Percentiles rank a stretch among this genome's conserved stretches.
These are phyloP conservation scores for Nemania abortiva DNA, from an alignment of 2,329 filamentous ascomycete species.

Conservation along the genomic window DNA sequence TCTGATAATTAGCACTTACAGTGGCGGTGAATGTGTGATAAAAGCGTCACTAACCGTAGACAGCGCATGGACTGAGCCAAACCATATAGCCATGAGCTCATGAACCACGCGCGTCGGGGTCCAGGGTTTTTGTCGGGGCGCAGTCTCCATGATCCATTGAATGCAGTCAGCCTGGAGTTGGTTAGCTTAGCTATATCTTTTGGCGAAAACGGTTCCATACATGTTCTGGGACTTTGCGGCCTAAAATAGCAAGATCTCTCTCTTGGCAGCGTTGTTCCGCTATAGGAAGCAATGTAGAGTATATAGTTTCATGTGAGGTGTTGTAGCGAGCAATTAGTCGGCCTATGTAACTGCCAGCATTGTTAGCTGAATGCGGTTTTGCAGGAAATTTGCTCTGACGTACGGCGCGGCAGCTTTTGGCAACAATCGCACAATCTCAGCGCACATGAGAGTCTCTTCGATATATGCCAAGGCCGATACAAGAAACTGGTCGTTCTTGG, in stretches of 20 bases:
- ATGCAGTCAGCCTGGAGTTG: slow-evolving; percentile 44
- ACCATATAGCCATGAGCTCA: slow-evolving; percentile 53
- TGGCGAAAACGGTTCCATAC: background rate
- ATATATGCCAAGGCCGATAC: slow-evolving; percentile 42
- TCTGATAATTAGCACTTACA: background rate
- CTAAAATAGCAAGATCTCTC: slow-evolving; percentile 7
- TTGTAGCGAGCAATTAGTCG: background rate
- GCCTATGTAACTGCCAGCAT: slow-evolving; percentile 8
- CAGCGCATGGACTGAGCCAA: slow-evolving; percentile 50
- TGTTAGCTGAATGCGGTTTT: background rate
- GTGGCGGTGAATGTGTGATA: background rate
- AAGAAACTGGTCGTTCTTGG: slow-evolving; percentile 10
- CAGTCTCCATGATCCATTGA: slow-evolving; percentile 52
- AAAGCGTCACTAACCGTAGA: slow-evolving; percentile 41
- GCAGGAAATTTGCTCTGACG: background rate
- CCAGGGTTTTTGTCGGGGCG: slow-evolving; percentile 46
- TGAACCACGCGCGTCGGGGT: slow-evolving; percentile 45
- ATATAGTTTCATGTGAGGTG: slow-evolving; percentile 17
- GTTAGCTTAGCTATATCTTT: background rate
- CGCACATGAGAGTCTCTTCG: slow-evolving; percentile 45
- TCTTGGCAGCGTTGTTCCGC: slow-evolving; percentile 21
- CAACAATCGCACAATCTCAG: slow-evolving; percentile 45
- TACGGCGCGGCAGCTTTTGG: slow-evolving; percentile 32
- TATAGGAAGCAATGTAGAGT: slow-evolving; percentile 14
- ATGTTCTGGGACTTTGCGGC: slow-evolving; percentile 15